Conservation (phyloP, 352 stramenopile species). For the Globisporangium takayamanum region DNA sequence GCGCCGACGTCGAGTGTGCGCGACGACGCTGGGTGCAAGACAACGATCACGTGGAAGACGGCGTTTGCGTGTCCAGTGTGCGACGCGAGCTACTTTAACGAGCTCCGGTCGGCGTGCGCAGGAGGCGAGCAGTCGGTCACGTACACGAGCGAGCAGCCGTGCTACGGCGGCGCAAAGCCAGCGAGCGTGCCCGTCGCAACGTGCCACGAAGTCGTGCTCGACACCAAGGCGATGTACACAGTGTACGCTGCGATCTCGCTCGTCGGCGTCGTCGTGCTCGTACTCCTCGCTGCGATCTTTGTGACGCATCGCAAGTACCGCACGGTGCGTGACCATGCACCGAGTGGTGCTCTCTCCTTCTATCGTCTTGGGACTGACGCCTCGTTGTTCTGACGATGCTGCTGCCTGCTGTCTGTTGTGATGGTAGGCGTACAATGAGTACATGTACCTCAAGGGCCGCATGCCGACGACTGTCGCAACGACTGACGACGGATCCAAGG, state of each 20-base stretch:
- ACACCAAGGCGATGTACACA: slow-evolving; percentile 63
- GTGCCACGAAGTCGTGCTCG: slow-evolving; percentile 65
- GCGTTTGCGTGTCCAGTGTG: slow-evolving; percentile 66
- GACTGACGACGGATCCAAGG: slow-evolving; percentile 52
- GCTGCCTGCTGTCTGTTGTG: not conserved
- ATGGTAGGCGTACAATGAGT: slow-evolving; percentile 60
- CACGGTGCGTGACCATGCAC: slow-evolving; percentile 20
- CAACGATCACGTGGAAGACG: slow-evolving; percentile 59
- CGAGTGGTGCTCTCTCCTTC: not conserved
- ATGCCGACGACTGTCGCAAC: slow-evolving; percentile 48
- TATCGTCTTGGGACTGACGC: not conserved
- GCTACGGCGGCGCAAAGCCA: slow-evolving; percentile 45
- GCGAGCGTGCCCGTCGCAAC: slow-evolving; percentile 43
- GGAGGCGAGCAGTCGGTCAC: slow-evolving; percentile 51
- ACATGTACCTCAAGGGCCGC: slow-evolving; percentile 78
- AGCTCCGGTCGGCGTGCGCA: slow-evolving; percentile 55
- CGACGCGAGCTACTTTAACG: slow-evolving; percentile 50
- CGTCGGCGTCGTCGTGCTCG: slow-evolving; percentile 52
- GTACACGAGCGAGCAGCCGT: slow-evolving; percentile 47
- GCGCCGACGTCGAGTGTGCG: slow-evolving; percentile 21
- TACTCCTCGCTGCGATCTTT: slow-evolving; percentile 60
- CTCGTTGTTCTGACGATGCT: not conserved
- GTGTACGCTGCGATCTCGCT: slow-evolving; percentile 64
- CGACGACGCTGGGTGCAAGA: slow-evolving; percentile 47
- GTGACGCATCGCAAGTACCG: slow-evolving; percentile 77